Evolutionary conservation across 2,329 filamentous ascomycete genomes (phyloP), one percentile per base, ranked within the genome.

Genomic region (Scedosporium aurantiacum): DNA sequence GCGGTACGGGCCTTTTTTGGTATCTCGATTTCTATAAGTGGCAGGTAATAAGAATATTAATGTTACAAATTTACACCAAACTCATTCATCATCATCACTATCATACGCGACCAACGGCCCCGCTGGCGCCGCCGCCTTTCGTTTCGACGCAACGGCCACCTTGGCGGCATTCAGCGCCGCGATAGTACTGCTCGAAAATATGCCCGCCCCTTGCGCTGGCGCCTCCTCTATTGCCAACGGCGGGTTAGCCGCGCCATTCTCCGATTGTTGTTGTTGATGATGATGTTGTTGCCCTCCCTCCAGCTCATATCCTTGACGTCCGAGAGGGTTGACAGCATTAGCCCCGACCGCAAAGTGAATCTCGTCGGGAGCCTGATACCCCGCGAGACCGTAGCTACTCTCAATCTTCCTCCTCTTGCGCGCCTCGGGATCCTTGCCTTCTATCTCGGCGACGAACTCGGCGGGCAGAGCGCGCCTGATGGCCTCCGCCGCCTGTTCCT

Each of bases 401-500:
- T 97, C 91, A 27, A 96, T 85, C 75, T 90, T 95, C 73, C 93
- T 85, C 68, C 92, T 81, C 77, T 97, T 97, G 70, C 86, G 82
- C 47, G 91, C 89, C 67, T 92, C 90, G 0, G 90, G 89, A 66
- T 96, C 91, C 58, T 90, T 84, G 16, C 94, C 94, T 72, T 99
- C 94, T 57, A 99, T 87, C 77, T 99, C 91, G 0, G 91, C 91
- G 0, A 99, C 87, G 66, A 94, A 97, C 28, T 91, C 90, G 0
- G 88, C 91, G 0, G 94, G 94, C 4, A 99, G 77, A 0, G 94
- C 93, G 65, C 89, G 82, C 18, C 94, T 80, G 62, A 99, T 91
- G 1, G 94, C 95, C 69, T 97, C 94, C 0, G 94, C 94, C 1
- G 94, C 94, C 72, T 99, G 94, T 70, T 99, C 94, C 71, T 99